A percentile compares a stretch with the other conserved stretches of the same genome.
These are phyloP conservation scores for Cudoniella acicularis DNA, from an alignment of 495 filamentous ascomycete genomes.

Conservation along the genomic window DNA sequence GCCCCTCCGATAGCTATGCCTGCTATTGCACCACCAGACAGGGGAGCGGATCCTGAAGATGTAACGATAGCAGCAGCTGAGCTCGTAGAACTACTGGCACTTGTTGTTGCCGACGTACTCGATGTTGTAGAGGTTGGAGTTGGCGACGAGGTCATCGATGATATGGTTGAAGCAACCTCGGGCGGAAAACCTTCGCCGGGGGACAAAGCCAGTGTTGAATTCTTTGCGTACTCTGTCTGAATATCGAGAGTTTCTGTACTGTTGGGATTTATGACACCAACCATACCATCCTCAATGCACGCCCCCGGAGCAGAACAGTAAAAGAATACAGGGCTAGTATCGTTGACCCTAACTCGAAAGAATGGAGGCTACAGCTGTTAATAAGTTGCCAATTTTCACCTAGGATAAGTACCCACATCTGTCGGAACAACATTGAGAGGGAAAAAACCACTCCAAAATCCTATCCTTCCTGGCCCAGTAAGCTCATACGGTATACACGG, in stretches of 20 bases:
- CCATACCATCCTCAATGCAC: conserved; percentile 39
- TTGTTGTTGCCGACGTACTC: neutral
- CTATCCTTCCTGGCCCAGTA: conserved; percentile 32
- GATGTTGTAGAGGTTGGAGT: neutral
- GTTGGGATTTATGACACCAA: conserved; percentile 47
- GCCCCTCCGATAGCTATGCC: conserved; percentile 21
- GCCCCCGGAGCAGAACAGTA: conserved; percentile 52
- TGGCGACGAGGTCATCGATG: neutral
- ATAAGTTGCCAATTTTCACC: too few species aligned
- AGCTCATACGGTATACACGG: conserved; percentile 60
- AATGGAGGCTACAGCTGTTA: conserved; percentile 36
- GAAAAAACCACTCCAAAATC: conserved; percentile 46
- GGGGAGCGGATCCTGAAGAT: neutral
- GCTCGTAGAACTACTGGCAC: too few species aligned
- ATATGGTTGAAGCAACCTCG: conserved; percentile 1
- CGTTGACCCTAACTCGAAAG: conserved; percentile 50
- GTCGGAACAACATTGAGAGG: conserved; percentile 29
- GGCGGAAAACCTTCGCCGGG: conserved; percentile 16
- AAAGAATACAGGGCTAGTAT: conserved; percentile 56
- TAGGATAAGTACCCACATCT: conserved; percentile 36
- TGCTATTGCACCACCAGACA: conserved; percentile 16
- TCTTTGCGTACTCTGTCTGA: conserved; percentile 6
- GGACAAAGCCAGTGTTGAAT: conserved; percentile 8
- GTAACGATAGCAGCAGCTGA: too few species aligned
- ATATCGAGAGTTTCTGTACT: conserved; percentile 17